These are phyloP conservation scores for Cornus suecica DNA, from an alignment of 148 eudicot species.

Conservation along the genomic window DNA sequence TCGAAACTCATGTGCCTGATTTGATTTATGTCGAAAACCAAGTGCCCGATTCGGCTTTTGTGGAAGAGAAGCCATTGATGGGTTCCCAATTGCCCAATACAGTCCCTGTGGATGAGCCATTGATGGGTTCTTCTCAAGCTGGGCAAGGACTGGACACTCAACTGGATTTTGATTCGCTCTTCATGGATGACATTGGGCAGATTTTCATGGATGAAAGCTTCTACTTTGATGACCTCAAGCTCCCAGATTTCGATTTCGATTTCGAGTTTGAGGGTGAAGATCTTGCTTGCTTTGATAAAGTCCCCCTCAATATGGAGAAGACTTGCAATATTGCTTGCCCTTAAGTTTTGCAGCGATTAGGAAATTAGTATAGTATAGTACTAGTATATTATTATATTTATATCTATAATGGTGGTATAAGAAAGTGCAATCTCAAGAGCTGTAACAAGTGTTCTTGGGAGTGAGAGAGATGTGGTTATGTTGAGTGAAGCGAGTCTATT, in stretches of 20 bases:
- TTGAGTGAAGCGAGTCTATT: constrained; percentile 24
- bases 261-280: constrained; percentile 39
- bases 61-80: too few relatives aligned
- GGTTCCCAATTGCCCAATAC: too few relatives aligned
- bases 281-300: constrained; percentile 19
- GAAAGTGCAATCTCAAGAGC: constrained; percentile 9
- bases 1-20: background rate
- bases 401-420: constrained; percentile 16
- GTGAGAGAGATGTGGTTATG: constrained; percentile 20
- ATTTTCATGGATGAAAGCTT: constrained; percentile 33
- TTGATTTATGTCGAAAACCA: too few relatives aligned
- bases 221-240: constrained; percentile 32
- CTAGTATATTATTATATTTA: constrained; percentile 6
- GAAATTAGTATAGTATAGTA: constrained; percentile 13
- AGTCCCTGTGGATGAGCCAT: background rate
- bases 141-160: constrained; percentile 38
- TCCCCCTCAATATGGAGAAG: constrained; percentile 50
- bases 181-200: constrained; percentile 28
- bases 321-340: constrained; percentile 58
- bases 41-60: background rate
- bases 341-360: constrained; percentile 70
- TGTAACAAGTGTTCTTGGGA: constrained; percentile 19
- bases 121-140: constrained; percentile 16
- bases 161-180: constrained; percentile 36
- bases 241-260: constrained; percentile 60